Evolutionary conservation across 2,329 filamentous ascomycete genomes (phyloP).

Genomic region (Ceratocystis harringtonii): DNA sequence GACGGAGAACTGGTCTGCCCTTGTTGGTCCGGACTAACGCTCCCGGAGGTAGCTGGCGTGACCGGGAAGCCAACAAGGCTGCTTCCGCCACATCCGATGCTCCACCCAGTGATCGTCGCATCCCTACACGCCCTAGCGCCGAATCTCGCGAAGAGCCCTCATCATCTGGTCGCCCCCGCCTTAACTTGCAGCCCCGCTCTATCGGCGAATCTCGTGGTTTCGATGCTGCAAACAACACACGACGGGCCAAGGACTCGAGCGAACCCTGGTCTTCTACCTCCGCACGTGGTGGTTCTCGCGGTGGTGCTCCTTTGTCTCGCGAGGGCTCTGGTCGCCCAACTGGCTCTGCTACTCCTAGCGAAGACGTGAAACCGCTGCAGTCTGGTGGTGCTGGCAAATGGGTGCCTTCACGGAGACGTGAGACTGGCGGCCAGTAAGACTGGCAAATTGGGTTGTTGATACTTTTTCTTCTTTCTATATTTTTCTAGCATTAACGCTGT

Average conservation of each 20-base stretch:
- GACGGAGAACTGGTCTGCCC: slow-evolving; percentile 18
- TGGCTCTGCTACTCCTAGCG: not conserved
- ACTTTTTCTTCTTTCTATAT: slow-evolving; percentile 19
- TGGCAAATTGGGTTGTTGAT: slow-evolving; percentile 9
- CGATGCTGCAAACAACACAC: slow-evolving; percentile 47
- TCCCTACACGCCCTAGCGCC: not conserved
- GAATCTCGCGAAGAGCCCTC: not conserved
- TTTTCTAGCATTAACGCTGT: slow-evolving; percentile 19
- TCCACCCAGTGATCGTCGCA: slow-evolving; percentile 20
- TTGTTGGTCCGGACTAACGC: not conserved
- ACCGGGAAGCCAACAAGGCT: slow-evolving; percentile 25
- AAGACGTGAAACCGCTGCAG: slow-evolving; percentile 32
- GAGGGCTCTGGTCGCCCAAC: slow-evolving; percentile 30
- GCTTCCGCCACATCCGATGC: slow-evolving; percentile 22
- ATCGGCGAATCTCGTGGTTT: slow-evolving; percentile 30
- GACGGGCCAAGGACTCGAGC: slow-evolving; percentile 60
- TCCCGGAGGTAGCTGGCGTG: slow-evolving; percentile 31
- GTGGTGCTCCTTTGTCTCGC: slow-evolving; percentile 80
- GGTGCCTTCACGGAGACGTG: slow-evolving; percentile 25
- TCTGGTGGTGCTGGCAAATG: slow-evolving; percentile 43
- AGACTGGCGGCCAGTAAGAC: not conserved
- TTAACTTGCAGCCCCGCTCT: slow-evolving; percentile 40
- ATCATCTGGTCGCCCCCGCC: slow-evolving; percentile 37
- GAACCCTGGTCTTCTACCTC: slow-evolving; percentile 74
- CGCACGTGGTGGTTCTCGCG: slow-evolving; percentile 78